A percentile compares a stretch with the other conserved stretches of the same genome.
These are phyloP conservation scores for Ophiostoma sp. DNA, from an alignment of 2,329 filamentous ascomycete species.

Conservation along the genomic window DNA sequence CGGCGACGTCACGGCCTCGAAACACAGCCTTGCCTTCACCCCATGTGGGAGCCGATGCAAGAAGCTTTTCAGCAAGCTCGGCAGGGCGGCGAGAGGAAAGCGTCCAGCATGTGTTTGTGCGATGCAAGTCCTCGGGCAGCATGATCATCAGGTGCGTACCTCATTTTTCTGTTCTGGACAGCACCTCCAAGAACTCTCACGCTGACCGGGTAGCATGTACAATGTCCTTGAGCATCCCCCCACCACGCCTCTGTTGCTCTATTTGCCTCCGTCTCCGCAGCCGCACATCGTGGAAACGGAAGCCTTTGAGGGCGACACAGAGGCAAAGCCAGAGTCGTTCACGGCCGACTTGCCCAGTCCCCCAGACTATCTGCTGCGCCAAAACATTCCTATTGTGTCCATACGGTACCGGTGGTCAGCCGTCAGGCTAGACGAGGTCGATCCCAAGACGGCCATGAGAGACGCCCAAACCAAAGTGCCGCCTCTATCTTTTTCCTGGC, in stretches of 20 bases:
- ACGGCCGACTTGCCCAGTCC: conserved; percentile 27
- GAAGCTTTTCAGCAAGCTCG: background rate
- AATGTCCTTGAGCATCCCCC: conserved; percentile 40
- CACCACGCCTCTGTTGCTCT: conserved; percentile 47
- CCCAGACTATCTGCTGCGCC: conserved; percentile 41
- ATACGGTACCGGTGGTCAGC: conserved; percentile 57
- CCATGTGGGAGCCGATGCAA: background rate
- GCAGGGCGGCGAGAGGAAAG: background rate
- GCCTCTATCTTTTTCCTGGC: conserved; percentile 43
- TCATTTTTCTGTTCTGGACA: no score
- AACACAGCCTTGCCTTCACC: background rate
- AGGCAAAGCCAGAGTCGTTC: background rate
- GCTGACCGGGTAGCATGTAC: conserved; percentile 42
- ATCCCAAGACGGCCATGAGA: background rate
- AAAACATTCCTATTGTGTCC: conserved; percentile 43
- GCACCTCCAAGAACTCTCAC: background rate
- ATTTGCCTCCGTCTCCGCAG: conserved; percentile 48
- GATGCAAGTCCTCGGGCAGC: conserved; percentile 46
- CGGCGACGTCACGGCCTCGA: background rate
- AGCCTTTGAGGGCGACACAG: background rate
- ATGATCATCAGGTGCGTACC: conserved; percentile 47
- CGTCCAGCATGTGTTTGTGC: conserved; percentile 42
- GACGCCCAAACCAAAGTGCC: background rate
- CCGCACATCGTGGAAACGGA: conserved; percentile 24
- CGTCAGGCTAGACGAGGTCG: background rate